Evolutionary conservation across 768 basidiomycete genomes (phyloP), one percentile per base, ranked within the genome.

Genomic region (Amyloporia xantha): DNA sequence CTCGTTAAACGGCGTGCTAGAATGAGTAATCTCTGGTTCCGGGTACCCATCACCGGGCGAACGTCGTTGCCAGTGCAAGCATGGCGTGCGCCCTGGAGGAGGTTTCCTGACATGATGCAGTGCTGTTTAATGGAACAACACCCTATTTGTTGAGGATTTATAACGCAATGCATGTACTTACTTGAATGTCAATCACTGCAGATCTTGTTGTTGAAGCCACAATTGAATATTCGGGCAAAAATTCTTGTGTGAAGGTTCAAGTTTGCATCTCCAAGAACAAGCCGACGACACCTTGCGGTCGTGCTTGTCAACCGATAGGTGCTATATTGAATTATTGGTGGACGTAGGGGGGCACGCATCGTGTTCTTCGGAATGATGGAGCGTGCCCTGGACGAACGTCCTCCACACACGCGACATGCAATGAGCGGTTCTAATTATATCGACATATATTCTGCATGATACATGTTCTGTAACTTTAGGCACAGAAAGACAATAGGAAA

Each of bases 341-440:
- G 26, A 43, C 42, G 12, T 43, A 43, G 24, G 42, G 42, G 42
- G 42, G 42, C 28, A 26, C 42, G 15, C 19, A 6, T 28, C 6
- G 5, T n/a, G 28, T 5, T 25, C n/a, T 6, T 27, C 30, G 30
- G 30, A 7, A 33, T 7, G 15, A 40, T 43, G 41, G 23, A 25
- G n/a, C 23, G 41, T 42, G 41, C 41, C 41, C 41, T 42, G 41
- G 41, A 42, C 41, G 41, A 42, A 11, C 23, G 41, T 42, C 23
- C 23, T n/a, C 41, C n/a, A 42, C 41, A 42, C 15, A 15, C 30
- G n/a, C n/a, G n/a, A n/a, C n/a, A n/a, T n/a, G n/a, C n/a, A n/a
- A n/a, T n/a, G n/a, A n/a, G n/a, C n/a, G n/a, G n/a, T n/a, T n/a
- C n/a, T n/a, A n/a, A n/a, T n/a, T n/a, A n/a, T n/a, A n/a, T n/a